These are phyloP conservation scores for Avena sativa DNA, from an alignment of 176 grass and related monocot genomes.

Conservation along the genomic window DNA sequence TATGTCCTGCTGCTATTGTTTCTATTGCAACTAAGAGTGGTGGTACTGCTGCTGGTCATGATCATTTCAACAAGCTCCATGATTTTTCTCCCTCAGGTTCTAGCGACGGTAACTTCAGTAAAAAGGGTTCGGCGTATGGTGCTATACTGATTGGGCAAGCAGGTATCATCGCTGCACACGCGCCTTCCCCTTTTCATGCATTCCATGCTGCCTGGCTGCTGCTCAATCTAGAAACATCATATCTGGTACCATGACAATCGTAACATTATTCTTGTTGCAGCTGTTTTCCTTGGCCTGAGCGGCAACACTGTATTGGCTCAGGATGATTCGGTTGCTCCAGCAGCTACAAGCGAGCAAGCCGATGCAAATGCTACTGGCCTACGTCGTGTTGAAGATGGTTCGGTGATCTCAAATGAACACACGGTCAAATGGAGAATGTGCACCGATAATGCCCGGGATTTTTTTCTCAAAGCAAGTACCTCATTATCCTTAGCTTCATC, in stretches of 20 bases:
- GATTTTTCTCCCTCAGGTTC: not conserved
- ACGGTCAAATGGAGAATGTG: slow-evolving; percentile 87
- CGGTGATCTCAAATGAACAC: slow-evolving; percentile 87
- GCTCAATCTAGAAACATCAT: not conserved
- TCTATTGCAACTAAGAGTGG: not conserved
- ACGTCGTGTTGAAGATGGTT: slow-evolving; percentile 77
- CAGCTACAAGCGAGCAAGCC: slow-evolving; percentile 55
- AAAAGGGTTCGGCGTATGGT: slow-evolving; percentile 42
- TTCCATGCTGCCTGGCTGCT: not conserved
- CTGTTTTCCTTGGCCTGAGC: slow-evolving; percentile 63
- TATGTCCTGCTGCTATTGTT: not conserved
- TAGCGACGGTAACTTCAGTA: slow-evolving; percentile 5
- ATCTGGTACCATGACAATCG: slow-evolving; percentile 9
- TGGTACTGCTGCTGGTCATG: not conserved
- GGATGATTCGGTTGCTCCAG: slow-evolving; percentile 55
- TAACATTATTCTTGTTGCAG: slow-evolving; percentile 43
- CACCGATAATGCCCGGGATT: slow-evolving; percentile 78
- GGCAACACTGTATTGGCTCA: slow-evolving; percentile 58
- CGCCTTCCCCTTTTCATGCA: not conserved
- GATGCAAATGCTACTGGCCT: slow-evolving; percentile 54
- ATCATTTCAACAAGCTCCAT: not conserved
- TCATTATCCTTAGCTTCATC: slow-evolving; percentile 36
- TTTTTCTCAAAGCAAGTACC: slow-evolving; percentile 77
- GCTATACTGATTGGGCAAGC: slow-evolving; percentile 57
- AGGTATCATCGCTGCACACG: slow-evolving; percentile 38